Conservation (phyloP, 1,284 basidiomycete species). For the Trametes hirsuta region DNA sequence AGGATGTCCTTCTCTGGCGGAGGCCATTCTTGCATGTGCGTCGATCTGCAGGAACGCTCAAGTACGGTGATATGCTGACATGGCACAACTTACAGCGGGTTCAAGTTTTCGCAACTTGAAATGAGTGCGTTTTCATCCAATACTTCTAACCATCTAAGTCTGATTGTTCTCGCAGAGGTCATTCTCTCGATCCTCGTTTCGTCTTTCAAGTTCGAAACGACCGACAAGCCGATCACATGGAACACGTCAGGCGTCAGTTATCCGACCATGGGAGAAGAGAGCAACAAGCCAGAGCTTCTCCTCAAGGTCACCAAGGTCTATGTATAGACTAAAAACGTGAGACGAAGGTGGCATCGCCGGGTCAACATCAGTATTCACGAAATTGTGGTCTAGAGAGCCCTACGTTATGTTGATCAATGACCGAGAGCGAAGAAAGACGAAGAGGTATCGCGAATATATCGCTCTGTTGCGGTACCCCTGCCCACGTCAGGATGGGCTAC, state of each 20-base stretch:
- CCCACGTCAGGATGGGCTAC: no score
- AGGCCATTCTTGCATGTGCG: slow-evolving; percentile 38
- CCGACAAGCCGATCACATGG: slow-evolving; percentile 16
- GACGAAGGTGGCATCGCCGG: no score
- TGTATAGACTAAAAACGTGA: background rate
- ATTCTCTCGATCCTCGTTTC: slow-evolving; percentile 18
- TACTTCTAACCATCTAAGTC: background rate
- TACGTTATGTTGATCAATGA: no score
- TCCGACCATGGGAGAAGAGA: slow-evolving; percentile 13
- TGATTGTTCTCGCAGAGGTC: slow-evolving; percentile 10
- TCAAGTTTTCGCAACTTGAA: slow-evolving; percentile 38
- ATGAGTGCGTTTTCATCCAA: slow-evolving; percentile 33
- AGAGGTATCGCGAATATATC: no score
- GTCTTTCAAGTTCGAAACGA: slow-evolving; percentile 20
- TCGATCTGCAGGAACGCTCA: background rate
- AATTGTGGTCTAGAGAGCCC: no score
- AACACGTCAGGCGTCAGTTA: slow-evolving; percentile 22
- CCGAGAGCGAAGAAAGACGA: no score
- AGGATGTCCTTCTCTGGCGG: slow-evolving; percentile 34
- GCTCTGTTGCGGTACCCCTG: no score
- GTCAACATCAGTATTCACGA: no score
- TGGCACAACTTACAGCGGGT: slow-evolving; percentile 27
- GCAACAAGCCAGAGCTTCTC: slow-evolving; percentile 14
- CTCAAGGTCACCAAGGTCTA: slow-evolving; percentile 12
- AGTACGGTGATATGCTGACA: background rate